Evolutionary conservation across 352 stramenopile genomes (phyloP), one percentile per base, ranked within the genome.

Genomic region (Phytophthora sojae): DNA sequence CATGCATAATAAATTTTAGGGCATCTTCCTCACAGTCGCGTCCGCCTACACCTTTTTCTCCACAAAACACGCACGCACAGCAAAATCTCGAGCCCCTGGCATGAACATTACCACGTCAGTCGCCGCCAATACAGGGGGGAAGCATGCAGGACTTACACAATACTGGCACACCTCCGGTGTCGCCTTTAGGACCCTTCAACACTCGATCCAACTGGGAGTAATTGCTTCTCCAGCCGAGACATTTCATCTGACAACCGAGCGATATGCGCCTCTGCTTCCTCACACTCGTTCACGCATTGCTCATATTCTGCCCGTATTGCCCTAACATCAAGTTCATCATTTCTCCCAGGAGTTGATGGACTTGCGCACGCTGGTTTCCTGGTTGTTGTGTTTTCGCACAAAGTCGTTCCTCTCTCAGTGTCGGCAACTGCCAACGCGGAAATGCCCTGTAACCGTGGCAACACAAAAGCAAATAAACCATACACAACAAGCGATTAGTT

Each of bases 401-500:
- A 9, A 21, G 29, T 56, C 25, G 61, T 39, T 9, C 9, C 15
- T 67, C n/a, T 52, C 19, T 59, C 35, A 44, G 14, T 25, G 2
- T 57, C 47, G 51, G 23, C 47, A 53, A 37, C 54, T 57, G 39
- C 29, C 35, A 61, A 21, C 52, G 35, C 52, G 12, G 26, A 45
- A 47, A 37, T 35, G 53, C 6, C 60, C 75, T 81, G 59, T 73
- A 70, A 52, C 53, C 69, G 26, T 62, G 17, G 52, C 9, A 78
- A 47, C 37, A 26, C 61, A 69, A 53, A 11, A 56, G 23, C 50
- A 76, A 58, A 75, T 30, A 65, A 58, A 72, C 51, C 50, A 80
- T 37, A 78, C 47, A 79, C 61, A 75, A 67, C 60, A 78, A 62
- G 19, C 35, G 49, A 78, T 81, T 76, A 81, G 74, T 76, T 32